A percentile compares a stretch with the other conserved stretches of the same genome.
phyloP scores from a whole-genome alignment of 2,329 filamentous ascomycete genomes.

The Phoma sp. region DNA sequence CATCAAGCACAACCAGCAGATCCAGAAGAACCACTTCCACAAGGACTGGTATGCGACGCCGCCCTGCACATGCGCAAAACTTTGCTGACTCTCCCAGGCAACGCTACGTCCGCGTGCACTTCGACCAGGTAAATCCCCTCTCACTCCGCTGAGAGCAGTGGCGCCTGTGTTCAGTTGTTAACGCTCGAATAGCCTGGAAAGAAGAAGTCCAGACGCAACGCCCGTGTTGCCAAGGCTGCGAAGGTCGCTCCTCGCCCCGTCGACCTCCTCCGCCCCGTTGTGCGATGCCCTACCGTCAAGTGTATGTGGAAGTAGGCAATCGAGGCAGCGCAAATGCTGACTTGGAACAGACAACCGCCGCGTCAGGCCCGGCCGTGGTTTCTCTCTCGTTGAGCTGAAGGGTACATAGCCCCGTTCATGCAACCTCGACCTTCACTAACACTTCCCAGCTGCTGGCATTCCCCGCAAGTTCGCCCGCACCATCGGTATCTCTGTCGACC shows the following conservation, averaged over 20 bases:
- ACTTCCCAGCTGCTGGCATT: conserved; percentile 84
- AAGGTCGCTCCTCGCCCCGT: conserved; percentile 94
- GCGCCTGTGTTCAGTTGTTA: conserved; percentile 56
- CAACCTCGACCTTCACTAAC: conserved; percentile 21
- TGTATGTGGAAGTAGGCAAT: conserved; percentile 50
- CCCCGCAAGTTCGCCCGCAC: conserved; percentile 92
- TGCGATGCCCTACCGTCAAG: conserved; percentile 97
- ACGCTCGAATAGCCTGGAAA: conserved; percentile 77
- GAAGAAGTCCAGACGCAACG: conserved; percentile 91
- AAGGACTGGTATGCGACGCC: conserved; percentile 66
- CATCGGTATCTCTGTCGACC: conserved; percentile 96
- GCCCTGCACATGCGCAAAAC: conserved; percentile 9
- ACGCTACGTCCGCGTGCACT: conserved; percentile 97
- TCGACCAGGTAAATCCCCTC: conserved; percentile 90
- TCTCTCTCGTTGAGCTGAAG: conserved; percentile 98
- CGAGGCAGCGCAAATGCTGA: conserved; percentile 20
- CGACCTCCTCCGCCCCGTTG: conserved; percentile 94
- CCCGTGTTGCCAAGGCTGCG: conserved; percentile 93
- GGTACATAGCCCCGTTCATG: conserved; percentile 60
- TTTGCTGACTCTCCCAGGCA: conserved; percentile 66
- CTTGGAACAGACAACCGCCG: conserved; percentile 79
- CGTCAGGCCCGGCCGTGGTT: conserved; percentile 94
- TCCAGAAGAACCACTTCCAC: conserved; percentile 81
- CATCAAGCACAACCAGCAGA: conserved; percentile 99
- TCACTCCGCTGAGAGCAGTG: conserved; percentile 59